These are phyloP conservation scores for Purshia tridentata DNA, from an alignment of 306 rosid genomes.

Conservation along the genomic window DNA sequence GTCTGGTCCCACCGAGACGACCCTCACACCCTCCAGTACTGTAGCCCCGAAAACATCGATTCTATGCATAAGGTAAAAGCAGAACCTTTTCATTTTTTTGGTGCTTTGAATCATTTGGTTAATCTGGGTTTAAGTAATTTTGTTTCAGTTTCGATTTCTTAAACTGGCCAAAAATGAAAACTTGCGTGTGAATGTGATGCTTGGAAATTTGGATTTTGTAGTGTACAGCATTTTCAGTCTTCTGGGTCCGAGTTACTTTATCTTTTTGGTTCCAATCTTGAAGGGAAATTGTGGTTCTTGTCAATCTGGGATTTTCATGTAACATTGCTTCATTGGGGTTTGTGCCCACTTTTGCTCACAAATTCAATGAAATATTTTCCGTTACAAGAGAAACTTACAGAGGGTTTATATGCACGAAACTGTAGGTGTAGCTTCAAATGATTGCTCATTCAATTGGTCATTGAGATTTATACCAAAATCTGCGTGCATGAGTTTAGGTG, in stretches of 20 bases:
- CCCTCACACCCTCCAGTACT: conserved; percentile 55
- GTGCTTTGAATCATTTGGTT: not conserved
- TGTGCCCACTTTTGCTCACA: not conserved
- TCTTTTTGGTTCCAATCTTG: not conserved
- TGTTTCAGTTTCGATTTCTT: too few relatives aligned
- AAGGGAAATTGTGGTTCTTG: not conserved
- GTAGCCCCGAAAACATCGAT: conserved; percentile 70
- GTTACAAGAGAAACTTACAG: not conserved
- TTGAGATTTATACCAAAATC: not conserved
- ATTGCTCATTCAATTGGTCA: not conserved
- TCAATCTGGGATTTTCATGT: not conserved
- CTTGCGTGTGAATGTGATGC: not conserved
- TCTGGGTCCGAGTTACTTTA: not conserved
- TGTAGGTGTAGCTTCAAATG: not conserved
- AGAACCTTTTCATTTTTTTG: not conserved
- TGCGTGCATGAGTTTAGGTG: not conserved
- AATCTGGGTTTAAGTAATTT: too few relatives aligned
- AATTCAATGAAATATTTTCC: not conserved
- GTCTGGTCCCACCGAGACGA: conserved; percentile 72
- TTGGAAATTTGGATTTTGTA: not conserved
- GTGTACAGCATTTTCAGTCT: not conserved
- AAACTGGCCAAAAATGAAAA: too few relatives aligned
- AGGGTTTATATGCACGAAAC: not conserved
- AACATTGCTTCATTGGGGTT: not conserved
- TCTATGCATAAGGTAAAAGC: conserved; percentile 71